These are phyloP conservation scores for Podospora pseudopauciseta DNA, from an alignment of 495 filamentous ascomycete species.

Conservation along the genomic window DNA sequence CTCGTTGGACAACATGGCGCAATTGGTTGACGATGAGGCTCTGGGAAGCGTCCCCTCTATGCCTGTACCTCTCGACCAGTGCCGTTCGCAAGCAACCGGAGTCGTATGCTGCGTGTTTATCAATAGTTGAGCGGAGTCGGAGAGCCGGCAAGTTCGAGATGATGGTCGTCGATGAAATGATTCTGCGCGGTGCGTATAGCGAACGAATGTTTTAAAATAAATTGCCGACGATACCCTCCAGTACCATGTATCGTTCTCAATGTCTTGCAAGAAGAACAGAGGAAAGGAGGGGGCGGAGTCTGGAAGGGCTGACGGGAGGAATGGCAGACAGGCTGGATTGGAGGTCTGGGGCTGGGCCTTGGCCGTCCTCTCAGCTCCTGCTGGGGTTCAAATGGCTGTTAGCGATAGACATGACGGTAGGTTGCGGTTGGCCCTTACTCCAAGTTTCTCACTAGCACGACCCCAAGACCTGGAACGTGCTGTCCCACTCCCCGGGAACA, in stretches of 20 bases:
- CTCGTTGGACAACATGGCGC: slow-evolving; percentile 17
- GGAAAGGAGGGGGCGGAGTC: slow-evolving; percentile 6
- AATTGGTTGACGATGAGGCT: background rate
- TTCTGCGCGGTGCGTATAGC: background rate
- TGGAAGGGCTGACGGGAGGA: slow-evolving; percentile 2
- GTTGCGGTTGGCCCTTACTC: background rate
- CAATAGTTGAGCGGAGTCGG: background rate
- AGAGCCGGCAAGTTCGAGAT: background rate
- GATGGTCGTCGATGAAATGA: background rate
- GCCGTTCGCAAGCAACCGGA: background rate
- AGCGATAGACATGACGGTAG: background rate
- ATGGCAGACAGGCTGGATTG: slow-evolving; percentile 4
- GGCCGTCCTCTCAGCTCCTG: slow-evolving; percentile 1
- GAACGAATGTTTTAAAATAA: background rate
- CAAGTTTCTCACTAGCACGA: background rate
- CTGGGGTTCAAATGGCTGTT: background rate
- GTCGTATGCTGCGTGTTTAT: background rate
- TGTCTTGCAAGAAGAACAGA: background rate
- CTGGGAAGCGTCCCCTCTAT: background rate
- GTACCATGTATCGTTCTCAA: background rate
- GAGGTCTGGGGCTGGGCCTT: slow-evolving; percentile 12
- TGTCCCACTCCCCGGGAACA: slow-evolving; percentile 1
- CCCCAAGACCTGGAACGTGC: background rate
- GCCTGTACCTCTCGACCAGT: background rate
- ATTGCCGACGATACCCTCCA: background rate